phyloP scores from a whole-genome alignment of 441 rosid genomes.

The Iberis amara region DNA sequence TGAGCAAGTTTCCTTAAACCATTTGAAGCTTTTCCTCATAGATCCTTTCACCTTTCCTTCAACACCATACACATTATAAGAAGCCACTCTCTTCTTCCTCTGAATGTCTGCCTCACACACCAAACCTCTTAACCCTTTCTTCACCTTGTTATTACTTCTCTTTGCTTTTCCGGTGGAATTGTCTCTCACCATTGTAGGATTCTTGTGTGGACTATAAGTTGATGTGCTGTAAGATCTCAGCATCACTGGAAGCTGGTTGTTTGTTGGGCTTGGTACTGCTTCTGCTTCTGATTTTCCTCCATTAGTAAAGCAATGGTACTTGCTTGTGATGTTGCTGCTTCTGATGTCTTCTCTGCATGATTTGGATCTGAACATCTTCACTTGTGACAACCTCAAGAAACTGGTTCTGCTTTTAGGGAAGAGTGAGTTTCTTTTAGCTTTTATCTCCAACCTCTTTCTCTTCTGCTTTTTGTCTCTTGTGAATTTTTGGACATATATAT shows the following conservation, averaged over 20 bases:
- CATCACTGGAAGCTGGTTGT: conserved; percentile 51
- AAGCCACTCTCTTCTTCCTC: conserved; percentile 84
- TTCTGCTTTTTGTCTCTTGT: conserved; percentile 25
- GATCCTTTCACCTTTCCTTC: conserved; percentile 87
- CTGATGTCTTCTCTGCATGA: conserved; percentile 63
- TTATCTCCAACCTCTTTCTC: conserved; percentile 31
- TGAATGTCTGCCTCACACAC: conserved; percentile 68
- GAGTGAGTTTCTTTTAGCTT: conserved; percentile 3
- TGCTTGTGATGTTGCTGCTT: conserved; percentile 38
- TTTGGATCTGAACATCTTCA: conserved; percentile 69
- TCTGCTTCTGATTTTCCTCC: conserved; percentile 26
- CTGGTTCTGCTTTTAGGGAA: not conserved
- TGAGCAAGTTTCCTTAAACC: conserved; percentile 69
- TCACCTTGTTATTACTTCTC: conserved; percentile 43
- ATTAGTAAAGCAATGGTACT: conserved; percentile 26
- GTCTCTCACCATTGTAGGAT: conserved; percentile 35
- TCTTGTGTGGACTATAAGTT: conserved; percentile 33
- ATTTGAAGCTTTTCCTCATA: conserved; percentile 67
- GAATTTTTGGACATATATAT: conserved; percentile 3
- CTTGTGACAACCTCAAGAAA: conserved; percentile 25
- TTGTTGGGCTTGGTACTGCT: conserved; percentile 32
- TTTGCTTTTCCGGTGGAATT: conserved; percentile 33
- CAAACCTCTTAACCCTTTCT: conserved; percentile 50
- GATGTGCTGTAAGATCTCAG: conserved; percentile 70
- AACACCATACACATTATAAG: conserved; percentile 68